Evolutionary conservation across 2,329 filamentous ascomycete genomes (phyloP), one percentile per base, ranked within the genome.

Genomic region (Chaetomium globosum): DNA sequence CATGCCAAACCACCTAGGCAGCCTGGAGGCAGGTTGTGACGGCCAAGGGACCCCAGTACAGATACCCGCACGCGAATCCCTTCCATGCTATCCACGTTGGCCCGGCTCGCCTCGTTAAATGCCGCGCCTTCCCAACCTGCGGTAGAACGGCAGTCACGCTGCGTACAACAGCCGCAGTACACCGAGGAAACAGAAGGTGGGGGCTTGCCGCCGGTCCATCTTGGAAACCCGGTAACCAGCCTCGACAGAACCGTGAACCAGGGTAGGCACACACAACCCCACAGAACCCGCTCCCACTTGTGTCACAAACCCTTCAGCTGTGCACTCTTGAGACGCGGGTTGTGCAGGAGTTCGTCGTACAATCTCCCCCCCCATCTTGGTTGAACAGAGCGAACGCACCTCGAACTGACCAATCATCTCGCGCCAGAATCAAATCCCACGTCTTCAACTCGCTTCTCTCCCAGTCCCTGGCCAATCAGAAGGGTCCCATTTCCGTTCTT

Each of bases 341-440:
- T 23, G 46, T 48, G 46, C 46, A 48, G 46, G 4, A 48, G 13
- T 23, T n/a, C 16, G 21, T 13, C 33, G 28, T 43, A 9, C 52
- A 57, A 12, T n/a, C n/a, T n/a, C 43, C 23, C 23, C 4, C 31
- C 60, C 26, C 21, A 23, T 60, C 31, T 31, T 49, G 53, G 36
- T 55, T 23, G n/a, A 31, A 62, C 31, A n/a, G 9, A 9, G 31
- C 46, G 16, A 23, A 48, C 12, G 28, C 30, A 19, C 39, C n/a
- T 19, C 43, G 7, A 21, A 48, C n/a, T 36, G 51, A 63, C 69
- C 69, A 71, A 71, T 68, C 46, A 64, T n/a, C 48, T 46, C 13
- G 2, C 4, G 0, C 53, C n/a, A 28, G 61, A 70, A 65, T 66
- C 70, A 67, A 71, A 71, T 71, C 70, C 13, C 51, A 4, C 51